Evolutionary conservation across 805 yeast genomes (phyloP), one percentile per base, ranked within the genome.

Genomic region (Barnettozyma wickerhamii): DNA sequence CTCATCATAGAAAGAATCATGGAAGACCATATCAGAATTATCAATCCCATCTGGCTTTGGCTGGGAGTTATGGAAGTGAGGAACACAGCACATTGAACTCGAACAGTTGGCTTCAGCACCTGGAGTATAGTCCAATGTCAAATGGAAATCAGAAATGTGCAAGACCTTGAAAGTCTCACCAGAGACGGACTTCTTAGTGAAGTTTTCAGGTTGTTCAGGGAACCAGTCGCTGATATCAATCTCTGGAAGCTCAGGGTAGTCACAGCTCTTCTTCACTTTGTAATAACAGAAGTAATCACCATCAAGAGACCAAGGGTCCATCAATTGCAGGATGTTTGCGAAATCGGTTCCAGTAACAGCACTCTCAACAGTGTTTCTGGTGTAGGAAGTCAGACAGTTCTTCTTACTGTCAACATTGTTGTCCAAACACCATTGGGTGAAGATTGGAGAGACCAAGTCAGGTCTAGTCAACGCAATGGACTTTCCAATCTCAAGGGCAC

Each of bases 121-220:
- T 10, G 72, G 60, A 21, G 64, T 55, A 55, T 72, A 77, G 43
- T 75, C 74, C 37, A 72, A 58, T 52, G 78, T 75, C 30, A 77
- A 57, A 56, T 81, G 87, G 56, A 80, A 75, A 53, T 81, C 87
- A 20, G 81, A 71, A 20, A 81, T 50, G 49, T 82, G 90, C 45
- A 82, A 63, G 5, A 79, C 87, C 44, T 79, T 75, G 59, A 80
- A 75, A 2, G 69, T 64, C 42, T 69, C 65, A 38, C 65, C 61
- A 44, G 59, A 72, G 51, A 59, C 76, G 53, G 65, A 74, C 42
- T 58, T 72, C 47, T 61, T 69, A 59, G 60, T 71, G 41, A 58
- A 65, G 65, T 61, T 38, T 47, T 46, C 64, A 42, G 58, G 75
- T 50, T 65, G 70, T 27, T 52, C 56, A 5, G 75, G 73, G 73